A percentile compares a stretch with the other conserved stretches of the same genome.
phyloP scores from a whole-genome alignment of 2,329 filamentous ascomycete genomes.

The Scedosporium minutisporum region DNA sequence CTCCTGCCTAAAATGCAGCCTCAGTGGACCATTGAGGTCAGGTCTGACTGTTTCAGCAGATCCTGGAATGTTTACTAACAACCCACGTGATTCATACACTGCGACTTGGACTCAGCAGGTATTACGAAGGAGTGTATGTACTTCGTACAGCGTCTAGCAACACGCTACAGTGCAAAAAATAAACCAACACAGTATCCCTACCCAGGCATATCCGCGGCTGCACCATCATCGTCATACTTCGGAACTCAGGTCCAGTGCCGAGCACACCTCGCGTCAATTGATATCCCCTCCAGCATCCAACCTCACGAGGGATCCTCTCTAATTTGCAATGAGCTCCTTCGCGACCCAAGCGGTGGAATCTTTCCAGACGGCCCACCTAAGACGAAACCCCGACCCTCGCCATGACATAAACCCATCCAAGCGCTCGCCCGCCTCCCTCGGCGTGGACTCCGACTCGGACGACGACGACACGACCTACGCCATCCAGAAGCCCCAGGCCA shows the following conservation, averaged over 20 bases:
- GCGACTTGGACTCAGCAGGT: too few relatives aligned
- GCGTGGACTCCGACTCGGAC: constrained; percentile 27
- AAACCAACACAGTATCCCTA: too few relatives aligned
- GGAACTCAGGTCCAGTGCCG: too few relatives aligned
- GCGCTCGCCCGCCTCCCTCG: constrained; percentile 4
- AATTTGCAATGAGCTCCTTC: constrained; percentile 39
- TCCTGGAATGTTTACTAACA: too few relatives aligned
- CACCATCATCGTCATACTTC: too few relatives aligned
- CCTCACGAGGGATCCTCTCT: neutral
- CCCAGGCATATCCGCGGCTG: too few relatives aligned
- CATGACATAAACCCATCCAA: constrained; percentile 72
- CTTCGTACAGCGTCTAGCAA: too few relatives aligned
- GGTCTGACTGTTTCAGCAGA: too few relatives aligned
- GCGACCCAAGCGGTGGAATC: constrained; percentile 65
- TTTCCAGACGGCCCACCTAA: constrained; percentile 72
- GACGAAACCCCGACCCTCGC: constrained; percentile 56
- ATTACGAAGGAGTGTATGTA: too few relatives aligned
- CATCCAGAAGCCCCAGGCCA: constrained; percentile 42
- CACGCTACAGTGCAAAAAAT: too few relatives aligned
- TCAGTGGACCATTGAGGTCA: neutral
- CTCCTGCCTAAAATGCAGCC: neutral
- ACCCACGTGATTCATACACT: too few relatives aligned
- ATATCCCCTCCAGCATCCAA: constrained; percentile 7
- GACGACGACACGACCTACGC: constrained; percentile 63
- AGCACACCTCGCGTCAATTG: neutral